Percentiles rank a stretch among this genome's conserved stretches.
Evolutionary conservation across 257 asterid species (phyloP).

Genomic region (Solanum chmielewskii): DNA sequence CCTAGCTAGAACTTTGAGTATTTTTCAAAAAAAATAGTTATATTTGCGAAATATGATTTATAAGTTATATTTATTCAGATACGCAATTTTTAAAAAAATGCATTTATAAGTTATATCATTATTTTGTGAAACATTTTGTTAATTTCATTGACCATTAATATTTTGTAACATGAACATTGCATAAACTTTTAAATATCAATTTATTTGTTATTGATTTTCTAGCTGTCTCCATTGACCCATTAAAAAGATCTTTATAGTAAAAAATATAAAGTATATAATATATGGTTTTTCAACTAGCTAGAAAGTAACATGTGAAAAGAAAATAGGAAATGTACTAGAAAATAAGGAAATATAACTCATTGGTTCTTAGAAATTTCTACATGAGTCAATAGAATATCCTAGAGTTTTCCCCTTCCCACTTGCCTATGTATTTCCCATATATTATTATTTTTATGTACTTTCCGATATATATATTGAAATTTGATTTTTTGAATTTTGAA

Average conservation of each 20-base stretch:
- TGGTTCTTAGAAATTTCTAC: not conserved
- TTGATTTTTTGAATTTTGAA: rapidly evolving
- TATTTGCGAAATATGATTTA: no score
- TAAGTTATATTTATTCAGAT: not conserved
- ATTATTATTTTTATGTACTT: no score
- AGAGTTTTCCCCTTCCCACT: not conserved
- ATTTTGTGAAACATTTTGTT: not conserved
- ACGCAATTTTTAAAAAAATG: no score
- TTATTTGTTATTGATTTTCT: not conserved
- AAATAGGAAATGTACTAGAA: not conserved
- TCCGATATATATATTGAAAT: rapidly evolving
- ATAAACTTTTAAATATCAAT: not conserved
- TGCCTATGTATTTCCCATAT: not conserved
- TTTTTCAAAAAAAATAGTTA: not conserved
- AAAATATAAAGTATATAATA: not conserved
- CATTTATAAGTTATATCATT: not conserved
- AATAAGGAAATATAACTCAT: not conserved
- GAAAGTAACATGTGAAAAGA: not conserved
- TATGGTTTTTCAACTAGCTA: not conserved
- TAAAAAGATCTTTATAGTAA: not conserved
- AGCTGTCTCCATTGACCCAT: not conserved
- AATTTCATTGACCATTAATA: not conserved
- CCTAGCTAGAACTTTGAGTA: not conserved
- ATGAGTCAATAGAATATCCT: slow-evolving; percentile 7
- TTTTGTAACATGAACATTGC: not conserved